Evolutionary conservation across 2,329 filamentous ascomycete species (phyloP).

Genomic region (Orbilia quercus): DNA sequence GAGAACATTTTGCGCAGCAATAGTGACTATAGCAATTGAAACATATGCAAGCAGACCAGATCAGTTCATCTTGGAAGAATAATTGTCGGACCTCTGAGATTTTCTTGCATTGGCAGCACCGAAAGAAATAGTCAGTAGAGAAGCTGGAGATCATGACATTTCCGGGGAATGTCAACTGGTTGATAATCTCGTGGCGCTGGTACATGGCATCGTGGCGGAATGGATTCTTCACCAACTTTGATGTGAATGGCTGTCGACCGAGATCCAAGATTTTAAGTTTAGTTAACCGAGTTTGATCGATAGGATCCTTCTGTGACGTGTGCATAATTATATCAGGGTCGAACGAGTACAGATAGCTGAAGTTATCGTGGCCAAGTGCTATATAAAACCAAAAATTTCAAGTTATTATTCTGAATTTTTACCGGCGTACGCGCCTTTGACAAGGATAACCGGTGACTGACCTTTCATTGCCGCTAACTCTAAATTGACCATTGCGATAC

Average conservation of each 20-base stretch:
- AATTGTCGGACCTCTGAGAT: constrained; percentile 5
- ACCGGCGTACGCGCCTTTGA: too few relatives aligned
- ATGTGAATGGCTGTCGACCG: constrained; percentile 5
- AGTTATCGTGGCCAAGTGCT: constrained; percentile 23
- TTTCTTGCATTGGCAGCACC: constrained; percentile 19
- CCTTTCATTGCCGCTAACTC: constrained; percentile 29
- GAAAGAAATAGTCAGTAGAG: constrained; percentile 34
- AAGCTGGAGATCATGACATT: constrained; percentile 37
- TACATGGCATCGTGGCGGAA: constrained; percentile 42
- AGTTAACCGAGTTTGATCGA: background rate
- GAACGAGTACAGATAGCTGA: constrained; percentile 21
- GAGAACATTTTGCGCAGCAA: constrained; percentile 21
- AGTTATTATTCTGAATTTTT: too few relatives aligned
- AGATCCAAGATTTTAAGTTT: constrained; percentile 19
- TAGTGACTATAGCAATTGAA: constrained; percentile 18
- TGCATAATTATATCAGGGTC: background rate
- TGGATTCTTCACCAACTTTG: constrained; percentile 25
- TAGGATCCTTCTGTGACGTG: background rate
- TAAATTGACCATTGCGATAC: background rate
- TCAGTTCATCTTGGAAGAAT: constrained; percentile 43
- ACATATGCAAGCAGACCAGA: constrained; percentile 34
- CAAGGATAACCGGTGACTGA: too few relatives aligned
- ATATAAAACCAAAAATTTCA: background rate
- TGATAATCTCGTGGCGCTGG: constrained; percentile 41
- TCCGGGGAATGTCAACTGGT: constrained; percentile 33